A percentile compares a stretch with the other conserved stretches of the same genome.
Conservation (phyloP, 768 basidiomycete genomes). For the Boletus tomentosulus region DNA sequence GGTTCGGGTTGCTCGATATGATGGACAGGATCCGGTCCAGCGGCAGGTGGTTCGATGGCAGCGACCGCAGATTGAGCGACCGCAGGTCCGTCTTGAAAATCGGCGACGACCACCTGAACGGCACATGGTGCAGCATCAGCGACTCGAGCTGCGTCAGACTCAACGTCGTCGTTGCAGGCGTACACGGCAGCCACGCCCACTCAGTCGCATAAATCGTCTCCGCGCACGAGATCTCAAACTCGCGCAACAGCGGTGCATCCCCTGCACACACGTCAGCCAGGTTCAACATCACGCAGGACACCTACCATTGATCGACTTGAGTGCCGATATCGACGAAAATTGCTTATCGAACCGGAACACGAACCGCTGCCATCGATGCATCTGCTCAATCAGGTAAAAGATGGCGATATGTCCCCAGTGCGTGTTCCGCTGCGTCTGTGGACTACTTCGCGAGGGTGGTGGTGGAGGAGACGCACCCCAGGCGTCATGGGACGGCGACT, state of each 20-base stretch:
- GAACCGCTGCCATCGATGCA: conserved; percentile 80
- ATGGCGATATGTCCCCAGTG: conserved; percentile 82
- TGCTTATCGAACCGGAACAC: conserved; percentile 77
- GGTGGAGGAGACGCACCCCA: conserved; percentile 37
- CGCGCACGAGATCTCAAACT: conserved; percentile 74
- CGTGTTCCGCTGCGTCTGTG: conserved; percentile 43
- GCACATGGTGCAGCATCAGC: conserved; percentile 65
- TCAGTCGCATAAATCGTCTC: conserved; percentile 58
- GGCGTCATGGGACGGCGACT: conserved; percentile 38
- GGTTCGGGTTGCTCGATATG: conserved; percentile 50
- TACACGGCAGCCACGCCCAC: conserved; percentile 73
- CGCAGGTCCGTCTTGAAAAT: conserved; percentile 59
- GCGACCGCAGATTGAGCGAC: conserved; percentile 59
- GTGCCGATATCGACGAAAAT: conserved; percentile 67
- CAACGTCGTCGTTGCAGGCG: conserved; percentile 30
- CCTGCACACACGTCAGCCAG: conserved; percentile 37
- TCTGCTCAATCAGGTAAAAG: conserved; percentile 74
- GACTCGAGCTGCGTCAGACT: conserved; percentile 48
- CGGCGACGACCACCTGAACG: conserved; percentile 76
- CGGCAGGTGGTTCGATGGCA: conserved; percentile 58
- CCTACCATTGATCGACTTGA: conserved; percentile 70
- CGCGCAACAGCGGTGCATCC: conserved; percentile 65
- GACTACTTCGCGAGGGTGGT: conserved; percentile 22
- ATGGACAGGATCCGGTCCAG: conserved; percentile 70
- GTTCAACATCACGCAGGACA: conserved; percentile 6